Evolutionary conservation across 1,284 basidiomycete species (phyloP).

Genomic region (Kalmanozyma brasiliensis): DNA sequence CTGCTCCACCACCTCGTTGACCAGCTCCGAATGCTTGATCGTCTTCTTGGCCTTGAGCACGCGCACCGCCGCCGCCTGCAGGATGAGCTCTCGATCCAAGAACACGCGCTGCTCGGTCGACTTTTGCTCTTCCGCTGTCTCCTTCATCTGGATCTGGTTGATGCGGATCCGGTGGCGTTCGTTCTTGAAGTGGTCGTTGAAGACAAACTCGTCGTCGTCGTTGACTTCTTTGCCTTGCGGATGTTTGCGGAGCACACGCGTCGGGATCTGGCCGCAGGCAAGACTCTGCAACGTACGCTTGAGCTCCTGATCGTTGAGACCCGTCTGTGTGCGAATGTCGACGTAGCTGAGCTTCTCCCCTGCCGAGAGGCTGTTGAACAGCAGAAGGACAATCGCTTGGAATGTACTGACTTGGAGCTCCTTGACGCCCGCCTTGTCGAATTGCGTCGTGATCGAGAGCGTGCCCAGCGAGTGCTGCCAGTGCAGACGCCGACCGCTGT

Average conservation of each 20-base stretch:
- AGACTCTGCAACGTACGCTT: conserved; percentile 88
- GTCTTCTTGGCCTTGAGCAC: conserved; percentile 66
- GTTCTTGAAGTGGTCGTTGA: conserved; percentile 86
- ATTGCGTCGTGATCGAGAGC: conserved; percentile 51
- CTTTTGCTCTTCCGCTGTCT: conserved; percentile 86
- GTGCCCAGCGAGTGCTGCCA: conserved; percentile 67
- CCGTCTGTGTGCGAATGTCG: conserved; percentile 78
- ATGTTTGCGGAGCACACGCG: conserved; percentile 82
- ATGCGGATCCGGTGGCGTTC: conserved; percentile 85
- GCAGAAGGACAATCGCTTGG: conserved; percentile 85
- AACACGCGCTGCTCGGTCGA: conserved; percentile 85
- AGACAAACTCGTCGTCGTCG: conserved; percentile 80
- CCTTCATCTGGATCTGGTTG: conserved; percentile 94
- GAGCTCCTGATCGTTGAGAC: conserved; percentile 76
- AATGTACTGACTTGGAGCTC: conserved; percentile 91
- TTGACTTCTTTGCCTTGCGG: conserved; percentile 83
- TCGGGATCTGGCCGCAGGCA: conserved; percentile 82
- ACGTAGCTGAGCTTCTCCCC: conserved; percentile 74
- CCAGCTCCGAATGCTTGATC: conserved; percentile 60
- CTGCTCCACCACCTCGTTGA: conserved; percentile 61
- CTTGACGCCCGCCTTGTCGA: conserved; percentile 75
- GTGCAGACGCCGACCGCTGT: conserved; percentile 61
- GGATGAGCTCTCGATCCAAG: conserved; percentile 82
- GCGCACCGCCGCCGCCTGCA: conserved; percentile 84
- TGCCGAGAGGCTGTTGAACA: conserved; percentile 77